Conservation (phyloP, 2,329 filamentous ascomycete species). For the Alternaria sp. region DNA sequence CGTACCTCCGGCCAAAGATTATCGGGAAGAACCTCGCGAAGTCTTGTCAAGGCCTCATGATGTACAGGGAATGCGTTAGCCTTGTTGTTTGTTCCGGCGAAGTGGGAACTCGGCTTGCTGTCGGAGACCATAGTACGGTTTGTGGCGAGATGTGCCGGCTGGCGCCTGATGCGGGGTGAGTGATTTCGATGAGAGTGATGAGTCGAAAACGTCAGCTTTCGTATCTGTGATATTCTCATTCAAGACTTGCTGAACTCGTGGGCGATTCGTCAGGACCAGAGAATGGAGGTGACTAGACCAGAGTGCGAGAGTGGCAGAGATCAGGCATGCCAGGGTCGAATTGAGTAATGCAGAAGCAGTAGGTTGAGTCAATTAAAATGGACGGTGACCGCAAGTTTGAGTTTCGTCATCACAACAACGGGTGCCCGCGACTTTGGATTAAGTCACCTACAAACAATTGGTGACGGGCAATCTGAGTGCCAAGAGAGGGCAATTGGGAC, state of each 20-base stretch:
- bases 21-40: not conserved
- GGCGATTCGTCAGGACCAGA: not conserved
- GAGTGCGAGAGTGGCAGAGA: not conserved
- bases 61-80: not conserved
- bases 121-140: not conserved
- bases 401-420: not conserved
- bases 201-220: rapidly evolving
- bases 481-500: not conserved
- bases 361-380: not conserved
- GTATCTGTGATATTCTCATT: not conserved
- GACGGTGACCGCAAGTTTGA: not conserved
- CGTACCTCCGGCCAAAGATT: not conserved
- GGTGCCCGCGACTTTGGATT: not conserved
- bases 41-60: not conserved
- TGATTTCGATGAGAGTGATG: not conserved
- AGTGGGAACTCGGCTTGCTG: not conserved
- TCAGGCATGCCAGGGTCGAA: not conserved
- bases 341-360: not conserved
- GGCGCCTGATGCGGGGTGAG: no score
- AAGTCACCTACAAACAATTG: not conserved
- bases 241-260: not conserved
- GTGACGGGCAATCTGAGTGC: not conserved
- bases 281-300: not conserved
- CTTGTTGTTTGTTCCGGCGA: not conserved
- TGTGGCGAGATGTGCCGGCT: not conserved